Evolutionary conservation across 768 basidiomycete genomes (phyloP), one percentile per base, ranked within the genome.

Genomic region (Mycena albidolilacea): DNA sequence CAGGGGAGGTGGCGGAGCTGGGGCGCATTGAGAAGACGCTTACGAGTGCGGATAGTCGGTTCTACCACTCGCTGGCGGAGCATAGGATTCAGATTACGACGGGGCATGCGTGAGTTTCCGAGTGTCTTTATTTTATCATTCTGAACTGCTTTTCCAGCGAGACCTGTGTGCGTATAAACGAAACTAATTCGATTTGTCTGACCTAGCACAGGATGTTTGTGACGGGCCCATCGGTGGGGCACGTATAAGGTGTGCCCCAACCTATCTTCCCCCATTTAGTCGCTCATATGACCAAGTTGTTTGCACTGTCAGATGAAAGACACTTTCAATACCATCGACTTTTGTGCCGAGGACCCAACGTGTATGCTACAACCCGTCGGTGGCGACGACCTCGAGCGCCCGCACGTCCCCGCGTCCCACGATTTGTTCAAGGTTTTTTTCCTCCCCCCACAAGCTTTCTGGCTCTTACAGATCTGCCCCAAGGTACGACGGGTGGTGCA

Each of bases 71-170:
- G 11, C 65, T 80, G 7, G 74, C 76, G 39, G 67, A 78, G n/a
- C 17, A 69, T 12, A 41, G 55, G 15, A 70, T 79, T 35, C 74
- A 72, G 23, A 66, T 74, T 15, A 66, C 69, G 9, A 72, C 75
- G 15, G 70, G 71, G 11, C 79, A 80, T 70, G 59, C 48, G 80
- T 80, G 65, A 69, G 80, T 70, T 59, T 41, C 17, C 1, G 12
- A 17, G 46, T 5, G 46, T 52, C 5, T n/a, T 38, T 11, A 5
- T 68, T n/a, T 37, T 37, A 44, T 30, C 21, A n/a, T 38, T 37
- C 12, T 23, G 58, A 19, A 1, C 37, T 39, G n/a, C 38, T 19
- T 59, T 37, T 39, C 39, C 38, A 59, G 58, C 15, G 58, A 59
- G 23, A 59, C 58, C 15, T 41, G 58, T 23, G 58, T 59, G 17